Percentiles rank a stretch among this genome's conserved stretches.
Evolutionary conservation across 2,329 filamentous ascomycete genomes (phyloP).

Genomic region (Ophiocordyceps camponoti-floridani): DNA sequence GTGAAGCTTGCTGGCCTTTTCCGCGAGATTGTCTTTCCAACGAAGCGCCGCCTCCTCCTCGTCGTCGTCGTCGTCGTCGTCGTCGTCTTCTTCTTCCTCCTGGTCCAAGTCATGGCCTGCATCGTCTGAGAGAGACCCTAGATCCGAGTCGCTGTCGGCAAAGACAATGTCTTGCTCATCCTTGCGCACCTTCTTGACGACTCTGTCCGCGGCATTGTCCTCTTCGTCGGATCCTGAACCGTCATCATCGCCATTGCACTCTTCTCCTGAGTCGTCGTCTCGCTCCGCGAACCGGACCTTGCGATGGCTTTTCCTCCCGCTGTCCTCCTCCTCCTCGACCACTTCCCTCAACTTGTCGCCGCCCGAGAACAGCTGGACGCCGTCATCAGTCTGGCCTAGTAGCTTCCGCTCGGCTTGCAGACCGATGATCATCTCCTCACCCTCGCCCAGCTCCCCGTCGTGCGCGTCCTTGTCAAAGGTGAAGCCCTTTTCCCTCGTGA

Average conservation of each 20-base stretch:
- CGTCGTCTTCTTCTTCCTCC: slow-evolving; percentile 9
- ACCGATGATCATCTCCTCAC: slow-evolving; percentile 84
- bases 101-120: slow-evolving; percentile 21
- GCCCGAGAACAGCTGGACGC: slow-evolving; percentile 70
- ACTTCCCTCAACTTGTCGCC: slow-evolving; percentile 49
- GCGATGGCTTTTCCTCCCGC: slow-evolving; percentile 41
- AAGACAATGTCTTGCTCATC: slow-evolving; percentile 63
- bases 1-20: slow-evolving; percentile 56
- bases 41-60: slow-evolving; percentile 56
- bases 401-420: slow-evolving; percentile 69
- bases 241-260: slow-evolving; percentile 38
- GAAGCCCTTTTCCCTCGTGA: slow-evolving; percentile 49
- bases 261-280: slow-evolving; percentile 30
- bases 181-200: slow-evolving; percentile 20
- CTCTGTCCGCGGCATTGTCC: slow-evolving; percentile 26
- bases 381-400: slow-evolving; percentile 65
- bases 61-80: slow-evolving; percentile 35
- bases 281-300: slow-evolving; percentile 36
- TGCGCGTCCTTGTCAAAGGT: slow-evolving; percentile 56
- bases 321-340: slow-evolving; percentile 34
- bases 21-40: slow-evolving; percentile 80
- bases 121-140: slow-evolving; percentile 61
- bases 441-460: slow-evolving; percentile 65
- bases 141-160: slow-evolving; percentile 91
- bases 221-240: slow-evolving; percentile 33